phyloP scores from a whole-genome alignment of 306 rosid genomes.

The Pyrus betulifolia region DNA sequence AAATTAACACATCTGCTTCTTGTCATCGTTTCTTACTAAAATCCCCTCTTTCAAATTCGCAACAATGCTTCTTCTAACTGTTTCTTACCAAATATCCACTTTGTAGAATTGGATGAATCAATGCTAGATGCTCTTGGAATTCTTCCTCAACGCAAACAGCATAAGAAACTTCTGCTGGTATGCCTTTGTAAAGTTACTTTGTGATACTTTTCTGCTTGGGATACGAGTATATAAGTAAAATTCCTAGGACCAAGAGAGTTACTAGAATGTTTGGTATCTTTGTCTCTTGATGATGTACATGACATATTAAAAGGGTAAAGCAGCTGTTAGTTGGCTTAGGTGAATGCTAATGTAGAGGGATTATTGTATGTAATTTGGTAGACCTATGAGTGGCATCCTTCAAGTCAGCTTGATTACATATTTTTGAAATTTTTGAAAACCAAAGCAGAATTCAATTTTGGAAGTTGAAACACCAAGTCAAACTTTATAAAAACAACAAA shows the following conservation, averaged over 20 bases:
- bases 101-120: constrained; percentile 79
- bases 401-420: not conserved
- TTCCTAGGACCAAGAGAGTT: not conserved
- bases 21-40: constrained; percentile 2
- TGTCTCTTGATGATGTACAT: not conserved
- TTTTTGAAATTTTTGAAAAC: not conserved
- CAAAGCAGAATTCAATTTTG: not conserved
- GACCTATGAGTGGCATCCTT: not conserved
- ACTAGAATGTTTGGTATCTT: not conserved
- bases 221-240: not conserved
- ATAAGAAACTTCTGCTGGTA: constrained; percentile 86
- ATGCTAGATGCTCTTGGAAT: constrained; percentile 90
- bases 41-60: not conserved
- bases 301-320: not conserved
- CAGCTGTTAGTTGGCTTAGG: not conserved
- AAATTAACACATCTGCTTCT: not conserved
- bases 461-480: not conserved
- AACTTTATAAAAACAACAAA: not conserved
- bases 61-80: not conserved
- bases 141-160: constrained; percentile 91
- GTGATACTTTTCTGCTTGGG: not conserved
- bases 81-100: constrained; percentile 19
- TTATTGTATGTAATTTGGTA: not conserved
- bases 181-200: constrained; percentile 6
- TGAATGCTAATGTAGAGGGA: not conserved